Evolutionary conservation across 176 grass and related monocot genomes (phyloP), one percentile per base, ranked within the genome.

Genomic region (Avena sativa): DNA sequence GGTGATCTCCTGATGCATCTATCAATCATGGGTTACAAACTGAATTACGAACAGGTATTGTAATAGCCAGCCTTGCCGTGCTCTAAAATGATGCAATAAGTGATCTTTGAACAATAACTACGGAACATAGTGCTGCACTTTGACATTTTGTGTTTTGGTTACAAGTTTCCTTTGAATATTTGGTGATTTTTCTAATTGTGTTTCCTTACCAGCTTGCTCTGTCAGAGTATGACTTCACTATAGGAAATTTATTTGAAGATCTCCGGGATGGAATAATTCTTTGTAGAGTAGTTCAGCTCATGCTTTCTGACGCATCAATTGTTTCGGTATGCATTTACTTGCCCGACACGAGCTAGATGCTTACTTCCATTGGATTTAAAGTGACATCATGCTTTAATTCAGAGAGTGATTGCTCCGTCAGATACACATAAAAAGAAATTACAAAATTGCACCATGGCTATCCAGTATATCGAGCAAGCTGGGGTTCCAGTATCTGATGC

Each of bases 1-100:
- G 93, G 93, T 85, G 90, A 92, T 74, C 90, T 94, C 67, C 61
- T 94, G 64, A 82, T 52, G 60, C 93, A 94, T 85, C 88, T 94
- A 36, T 70, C 34, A 49, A 92, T 28, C 69, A 61, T 92, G 82
- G 85, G 90, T 57, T 94, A 79, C 56, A 92, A 88, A 79, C 58
- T 94, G 62, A 92, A 85, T 65, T 89, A 92, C 75, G 67, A 86
- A 74, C 93, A 94, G 93, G 93, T 94, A 94, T 78, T 16, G 2
- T 49, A 17, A 36, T 65, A 68, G 44, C 21, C 6, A 76, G 49
- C 47, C 13, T 25, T 80, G 20, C 43, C 12, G 12, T 30, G 47
- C 25, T 56, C 14, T 76, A 84, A n/a, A 50, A 74, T 63, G 59
- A 20, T 81, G 46, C 28, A 53, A 82, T 20, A 36, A 47, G 12